Percentiles rank a stretch among this genome's conserved stretches.
Conservation (phyloP, 2,329 filamentous ascomycete genomes). For the Colletotrichum brevisporum region DNA sequence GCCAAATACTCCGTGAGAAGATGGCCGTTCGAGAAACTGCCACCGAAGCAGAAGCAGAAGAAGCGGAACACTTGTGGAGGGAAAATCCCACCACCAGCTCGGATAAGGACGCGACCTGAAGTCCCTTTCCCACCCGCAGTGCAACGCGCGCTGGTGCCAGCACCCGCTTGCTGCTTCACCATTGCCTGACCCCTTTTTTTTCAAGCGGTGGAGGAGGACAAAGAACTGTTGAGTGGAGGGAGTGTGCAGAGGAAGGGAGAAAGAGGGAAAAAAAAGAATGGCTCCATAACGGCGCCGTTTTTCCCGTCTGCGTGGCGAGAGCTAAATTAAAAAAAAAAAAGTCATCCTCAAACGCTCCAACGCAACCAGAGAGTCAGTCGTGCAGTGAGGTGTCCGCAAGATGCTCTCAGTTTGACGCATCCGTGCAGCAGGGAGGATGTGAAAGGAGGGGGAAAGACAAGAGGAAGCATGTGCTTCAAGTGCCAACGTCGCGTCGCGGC, state of each 20-base stretch:
- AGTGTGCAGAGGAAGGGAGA: background rate
- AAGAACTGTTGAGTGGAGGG: slow-evolving; percentile 4
- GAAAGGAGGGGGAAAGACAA: slow-evolving; percentile 2
- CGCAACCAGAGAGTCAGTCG: slow-evolving; percentile 11
- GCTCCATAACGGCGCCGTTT: slow-evolving; percentile 29
- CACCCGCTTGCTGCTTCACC: slow-evolving; percentile 26
- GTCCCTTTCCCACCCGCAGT: slow-evolving; percentile 21
- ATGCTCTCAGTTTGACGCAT: slow-evolving; percentile 19
- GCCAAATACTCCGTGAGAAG: background rate
- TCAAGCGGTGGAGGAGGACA: slow-evolving; percentile 10
- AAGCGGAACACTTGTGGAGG: background rate
- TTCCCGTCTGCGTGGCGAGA: background rate
- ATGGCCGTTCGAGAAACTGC: background rate
- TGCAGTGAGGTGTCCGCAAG: background rate
- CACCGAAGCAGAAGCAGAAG: background rate
- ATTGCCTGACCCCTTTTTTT: slow-evolving; percentile 11
- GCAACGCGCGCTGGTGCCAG: slow-evolving; percentile 27
- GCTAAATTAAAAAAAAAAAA: background rate
- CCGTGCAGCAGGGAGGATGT: slow-evolving; percentile 5
- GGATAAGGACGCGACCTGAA: background rate
- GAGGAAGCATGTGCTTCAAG: background rate
- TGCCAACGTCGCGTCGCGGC: background rate
- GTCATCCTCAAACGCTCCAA: slow-evolving; percentile 18
- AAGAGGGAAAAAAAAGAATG: background rate
- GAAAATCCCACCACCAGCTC: slow-evolving; percentile 10